These are phyloP conservation scores for Syzygium aqueum DNA, from an alignment of 345 rosid genomes.

Conservation along the genomic window DNA sequence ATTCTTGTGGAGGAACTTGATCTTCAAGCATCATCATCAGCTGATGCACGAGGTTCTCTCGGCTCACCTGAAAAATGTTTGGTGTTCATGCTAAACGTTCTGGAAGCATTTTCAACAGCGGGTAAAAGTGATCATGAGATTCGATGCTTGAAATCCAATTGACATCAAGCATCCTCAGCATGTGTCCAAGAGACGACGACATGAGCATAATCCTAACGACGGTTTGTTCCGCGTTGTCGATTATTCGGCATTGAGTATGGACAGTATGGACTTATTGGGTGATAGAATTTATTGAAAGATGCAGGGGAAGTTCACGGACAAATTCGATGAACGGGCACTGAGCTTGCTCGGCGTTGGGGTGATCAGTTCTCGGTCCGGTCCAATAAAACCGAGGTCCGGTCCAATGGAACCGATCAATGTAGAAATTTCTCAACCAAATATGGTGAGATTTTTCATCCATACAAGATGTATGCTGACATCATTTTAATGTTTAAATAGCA, in stretches of 20 bases:
- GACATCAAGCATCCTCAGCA: not conserved
- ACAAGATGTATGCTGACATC: too few species aligned
- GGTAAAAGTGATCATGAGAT: not conserved
- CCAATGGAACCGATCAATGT: too few species aligned
- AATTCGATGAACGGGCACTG: too few species aligned
- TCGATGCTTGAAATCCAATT: not conserved
- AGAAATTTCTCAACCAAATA: too few species aligned
- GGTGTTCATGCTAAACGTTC: not conserved
- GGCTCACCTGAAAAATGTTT: not conserved
- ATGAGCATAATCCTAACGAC: not conserved
- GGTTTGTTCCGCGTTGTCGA: not conserved
- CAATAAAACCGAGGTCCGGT: too few species aligned
- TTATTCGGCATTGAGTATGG: not conserved
- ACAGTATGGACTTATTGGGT: too few species aligned
- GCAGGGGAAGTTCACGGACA: too few species aligned
- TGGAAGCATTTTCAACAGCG: not conserved
- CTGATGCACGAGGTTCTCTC: not conserved
- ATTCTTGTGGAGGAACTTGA: not conserved
- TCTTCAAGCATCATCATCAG: not conserved
- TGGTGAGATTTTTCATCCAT: too few species aligned
- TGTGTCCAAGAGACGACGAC: not conserved
- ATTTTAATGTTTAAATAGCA: too few species aligned
- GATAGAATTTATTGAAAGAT: too few species aligned
- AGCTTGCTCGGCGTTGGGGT: too few species aligned
- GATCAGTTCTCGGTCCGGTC: too few species aligned